Base-by-base conservation (phyloP, 2,329 filamentous ascomycete genomes). In the Setomelanomma holmii region DNA sequence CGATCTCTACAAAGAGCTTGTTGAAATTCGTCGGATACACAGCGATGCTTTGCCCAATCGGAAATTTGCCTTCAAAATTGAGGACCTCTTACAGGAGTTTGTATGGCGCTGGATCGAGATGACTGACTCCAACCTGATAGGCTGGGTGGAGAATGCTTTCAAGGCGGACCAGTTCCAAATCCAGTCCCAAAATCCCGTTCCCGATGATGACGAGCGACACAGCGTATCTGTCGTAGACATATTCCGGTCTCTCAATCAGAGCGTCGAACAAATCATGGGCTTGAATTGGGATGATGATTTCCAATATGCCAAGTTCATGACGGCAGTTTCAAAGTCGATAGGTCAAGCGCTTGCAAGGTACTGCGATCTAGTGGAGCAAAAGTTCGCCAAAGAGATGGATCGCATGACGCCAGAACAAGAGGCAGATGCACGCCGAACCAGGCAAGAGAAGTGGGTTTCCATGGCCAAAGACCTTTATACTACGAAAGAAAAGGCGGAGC, bases 271-370 rank as follows among this genome's bases (percentile, higher is more conserved):
- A 66, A 86, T 99, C 48, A 87, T 90, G 47, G 82, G 91, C 62
- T 82, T 99, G 10, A 86, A 93, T 55, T 99, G 95, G 95, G 89
- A 92, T 59, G 91, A 98, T 71, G 91, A 96, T 67, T 82, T 96
- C 33, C 93, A 96, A 61, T 90, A 96, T 71, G 93, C 95, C 34
- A 91, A 93, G 56, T 99, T 99, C 76, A 98, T 98, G 93, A 99
- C 95, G 14, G 86, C 91, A 1, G 80, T 97, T 14, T 88, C 93
- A 12, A 96, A 92, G 66, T 88, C 89, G 0, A 91, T 98, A 54
- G 89, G 93, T 1, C 82, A 85, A 40, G 93, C 91, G 16, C 85
- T 99, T 41, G 88, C 90, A 11, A 86, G 87, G 62, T 99, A 99
- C 73, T 99, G 95, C 72, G 95, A 99, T 69, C 80, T 93, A 40